Percentiles rank a stretch among this genome's conserved stretches.
Conservation (phyloP, 106 monocot genomes). For the Dendrobium catenatum region DNA sequence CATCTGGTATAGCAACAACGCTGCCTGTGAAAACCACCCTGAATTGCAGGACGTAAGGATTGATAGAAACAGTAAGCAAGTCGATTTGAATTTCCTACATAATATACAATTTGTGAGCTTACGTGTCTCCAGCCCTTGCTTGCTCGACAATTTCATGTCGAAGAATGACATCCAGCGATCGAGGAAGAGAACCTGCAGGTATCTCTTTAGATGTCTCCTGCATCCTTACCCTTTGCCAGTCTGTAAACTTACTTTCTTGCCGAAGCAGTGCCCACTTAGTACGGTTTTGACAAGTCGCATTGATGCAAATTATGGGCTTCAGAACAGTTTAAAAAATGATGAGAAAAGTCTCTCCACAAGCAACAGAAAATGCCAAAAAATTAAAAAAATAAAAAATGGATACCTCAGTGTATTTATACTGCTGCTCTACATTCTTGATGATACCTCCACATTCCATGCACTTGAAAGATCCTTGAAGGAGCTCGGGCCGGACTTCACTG, state of each 20-base stretch:
- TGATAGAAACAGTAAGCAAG: not conserved
- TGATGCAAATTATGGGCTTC: constrained; percentile 90
- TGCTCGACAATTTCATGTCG: constrained; percentile 98
- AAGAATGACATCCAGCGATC: constrained; percentile 88
- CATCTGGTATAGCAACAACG: constrained; percentile 85
- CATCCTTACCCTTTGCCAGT: constrained; percentile 94
- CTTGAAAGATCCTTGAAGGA: constrained; percentile 82
- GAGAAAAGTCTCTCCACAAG: not conserved
- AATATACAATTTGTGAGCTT: constrained; percentile 4
- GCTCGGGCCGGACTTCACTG: constrained; percentile 98
- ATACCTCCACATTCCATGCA: constrained; percentile 71
- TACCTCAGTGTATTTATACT: constrained; percentile 96
- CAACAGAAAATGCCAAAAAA: not conserved
- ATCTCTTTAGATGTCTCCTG: constrained; percentile 99
- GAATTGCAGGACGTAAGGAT: not conserved
- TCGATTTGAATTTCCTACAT: not conserved
- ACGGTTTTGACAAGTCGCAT: constrained; percentile 71
- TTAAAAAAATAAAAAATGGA: not conserved
- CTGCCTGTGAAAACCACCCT: constrained; percentile 92
- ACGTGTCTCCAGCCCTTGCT: constrained; percentile 99
- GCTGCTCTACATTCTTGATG: constrained; percentile 91
- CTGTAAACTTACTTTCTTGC: constrained; percentile 97
- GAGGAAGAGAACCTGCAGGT: constrained; percentile 94
- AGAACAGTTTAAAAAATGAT: constrained; percentile 7
- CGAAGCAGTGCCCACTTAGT: constrained; percentile 83